phyloP scores from a whole-genome alignment of 768 basidiomycete species.

The Cytidiella melzeri region DNA sequence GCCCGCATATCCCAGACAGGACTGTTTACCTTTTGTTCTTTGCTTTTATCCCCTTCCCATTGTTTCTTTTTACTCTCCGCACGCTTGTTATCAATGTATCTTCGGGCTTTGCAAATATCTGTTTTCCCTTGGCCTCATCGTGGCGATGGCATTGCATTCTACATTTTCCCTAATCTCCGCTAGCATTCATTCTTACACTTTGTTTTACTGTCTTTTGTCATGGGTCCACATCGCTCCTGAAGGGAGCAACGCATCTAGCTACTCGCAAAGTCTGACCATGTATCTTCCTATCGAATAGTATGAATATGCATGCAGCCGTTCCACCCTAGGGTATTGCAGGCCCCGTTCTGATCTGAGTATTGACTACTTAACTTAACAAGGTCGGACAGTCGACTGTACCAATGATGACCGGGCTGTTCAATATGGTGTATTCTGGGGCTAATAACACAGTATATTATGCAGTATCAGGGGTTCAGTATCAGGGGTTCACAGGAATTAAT shows the following conservation, averaged over 20 bases:
- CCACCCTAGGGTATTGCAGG: no score
- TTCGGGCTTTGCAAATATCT: conserved; percentile 14
- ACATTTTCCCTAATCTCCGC: conserved; percentile 4
- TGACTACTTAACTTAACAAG: no score
- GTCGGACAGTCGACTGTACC: no score
- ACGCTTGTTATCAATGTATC: conserved; percentile 17
- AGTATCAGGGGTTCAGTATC: no score
- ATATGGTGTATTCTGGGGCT: no score
- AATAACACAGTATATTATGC: no score
- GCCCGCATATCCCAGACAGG: conserved; percentile 10
- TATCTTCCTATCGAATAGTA: conserved; percentile 11
- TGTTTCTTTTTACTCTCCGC: conserved; percentile 6
- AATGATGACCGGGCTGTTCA: no score
- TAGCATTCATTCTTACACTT: conserved; percentile 6
- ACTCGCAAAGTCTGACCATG: conserved; percentile 9
- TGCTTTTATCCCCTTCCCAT: conserved; percentile 3
- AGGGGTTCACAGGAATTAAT: no score
- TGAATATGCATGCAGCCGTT: no score
- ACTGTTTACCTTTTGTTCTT: conserved; percentile 12
- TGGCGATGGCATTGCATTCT: conserved; percentile 11
- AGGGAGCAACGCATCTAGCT: conserved; percentile 11
- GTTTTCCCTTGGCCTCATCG: conserved; percentile 7
- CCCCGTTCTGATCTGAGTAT: no score
- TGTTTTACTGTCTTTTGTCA: neutral
- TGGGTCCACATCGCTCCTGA: conserved; percentile 8